Percentiles rank a stretch among this genome's conserved stretches.
Evolutionary conservation across 108 stramenopile species (phyloP).

Genomic region (Seminavis robusta): DNA sequence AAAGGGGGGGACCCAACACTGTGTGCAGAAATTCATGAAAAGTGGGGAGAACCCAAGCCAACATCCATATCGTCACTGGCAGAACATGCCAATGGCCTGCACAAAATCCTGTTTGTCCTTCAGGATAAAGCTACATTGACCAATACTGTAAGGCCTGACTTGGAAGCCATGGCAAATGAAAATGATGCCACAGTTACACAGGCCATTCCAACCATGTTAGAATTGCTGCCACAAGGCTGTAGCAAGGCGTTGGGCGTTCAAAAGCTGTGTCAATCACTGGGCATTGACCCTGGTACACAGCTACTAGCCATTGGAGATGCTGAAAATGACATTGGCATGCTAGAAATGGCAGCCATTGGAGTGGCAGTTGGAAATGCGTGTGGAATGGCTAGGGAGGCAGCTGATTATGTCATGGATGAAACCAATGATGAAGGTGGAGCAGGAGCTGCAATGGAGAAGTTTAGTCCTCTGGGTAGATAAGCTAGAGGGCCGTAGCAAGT

Average conservation of each 20-base stretch:
- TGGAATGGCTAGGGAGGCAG: conserved; percentile 59
- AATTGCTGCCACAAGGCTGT: conserved; percentile 83
- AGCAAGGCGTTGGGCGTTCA: conserved; percentile 86
- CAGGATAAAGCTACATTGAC: conserved; percentile 56
- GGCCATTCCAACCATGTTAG: conserved; percentile 90
- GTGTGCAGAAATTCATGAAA: conserved; percentile 61
- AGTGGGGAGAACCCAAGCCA: conserved; percentile 72
- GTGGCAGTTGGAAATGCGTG: conserved; percentile 87
- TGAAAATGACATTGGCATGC: conserved; percentile 90
- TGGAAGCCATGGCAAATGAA: conserved; percentile 60
- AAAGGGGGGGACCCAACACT: too few species aligned
- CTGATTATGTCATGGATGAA: conserved; percentile 76
- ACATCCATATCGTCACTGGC: conserved; percentile 23
- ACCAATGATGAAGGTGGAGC: conserved; percentile 87
- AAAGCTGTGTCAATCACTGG: conserved; percentile 71
- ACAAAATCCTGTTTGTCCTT: conserved; percentile 86
- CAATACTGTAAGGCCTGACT: conserved; percentile 45
- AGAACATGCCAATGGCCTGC: conserved; percentile 43
- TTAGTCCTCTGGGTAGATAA: conserved; percentile 12
- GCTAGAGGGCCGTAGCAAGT: conserved; percentile 19
- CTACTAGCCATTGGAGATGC: conserved; percentile 89
- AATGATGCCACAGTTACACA: conserved; percentile 67
- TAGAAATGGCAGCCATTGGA: conserved; percentile 72
- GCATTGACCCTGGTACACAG: conserved; percentile 56
- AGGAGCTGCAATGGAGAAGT: conserved; percentile 79